phyloP scores from a whole-genome alignment of 192 early-diverging fungal genomes.

The Umbelopsis isabellina region DNA sequence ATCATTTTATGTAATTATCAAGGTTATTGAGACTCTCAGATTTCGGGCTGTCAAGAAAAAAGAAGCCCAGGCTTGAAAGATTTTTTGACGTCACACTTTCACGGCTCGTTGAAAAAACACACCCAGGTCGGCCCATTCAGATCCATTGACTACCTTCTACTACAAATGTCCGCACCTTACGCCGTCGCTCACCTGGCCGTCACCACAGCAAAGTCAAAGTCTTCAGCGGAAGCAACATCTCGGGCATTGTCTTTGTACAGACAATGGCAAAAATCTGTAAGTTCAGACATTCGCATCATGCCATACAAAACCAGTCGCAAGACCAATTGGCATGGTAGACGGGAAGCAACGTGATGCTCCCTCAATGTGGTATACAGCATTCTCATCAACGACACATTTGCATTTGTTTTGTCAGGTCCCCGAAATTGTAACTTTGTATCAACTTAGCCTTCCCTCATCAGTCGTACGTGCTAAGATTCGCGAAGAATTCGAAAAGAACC shows the following conservation, averaged over 20 bases:
- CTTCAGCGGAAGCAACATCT: constrained; percentile 63
- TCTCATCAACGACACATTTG: not conserved
- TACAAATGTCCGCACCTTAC: constrained; percentile 29
- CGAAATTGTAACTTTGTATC: constrained; percentile 71
- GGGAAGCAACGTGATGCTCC: not conserved
- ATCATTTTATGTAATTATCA: too few relatives aligned
- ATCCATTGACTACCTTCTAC: not conserved
- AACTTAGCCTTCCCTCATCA: constrained; percentile 72
- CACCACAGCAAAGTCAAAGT: constrained; percentile 58
- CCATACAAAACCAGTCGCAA: not conserved
- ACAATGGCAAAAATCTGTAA: constrained; percentile 68
- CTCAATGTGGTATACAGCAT: not conserved
- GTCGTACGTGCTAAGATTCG: constrained; percentile 82
- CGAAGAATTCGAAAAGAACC: constrained; percentile 88
- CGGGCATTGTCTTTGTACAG: constrained; percentile 72
- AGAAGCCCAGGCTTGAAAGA: not conserved
- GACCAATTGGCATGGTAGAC: not conserved
- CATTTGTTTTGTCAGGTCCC: constrained; percentile 56
- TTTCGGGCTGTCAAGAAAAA: too few relatives aligned
- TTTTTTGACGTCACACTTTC: constrained; percentile 5
- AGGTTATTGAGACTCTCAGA: not conserved
- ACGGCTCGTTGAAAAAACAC: not conserved
- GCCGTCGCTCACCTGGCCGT: constrained; percentile 52
- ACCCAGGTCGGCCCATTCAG: not conserved
- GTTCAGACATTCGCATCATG: constrained; percentile 9